These are phyloP conservation scores for Marasmius tenuissimus DNA, from an alignment of 1,284 basidiomycete genomes.

Conservation along the genomic window DNA sequence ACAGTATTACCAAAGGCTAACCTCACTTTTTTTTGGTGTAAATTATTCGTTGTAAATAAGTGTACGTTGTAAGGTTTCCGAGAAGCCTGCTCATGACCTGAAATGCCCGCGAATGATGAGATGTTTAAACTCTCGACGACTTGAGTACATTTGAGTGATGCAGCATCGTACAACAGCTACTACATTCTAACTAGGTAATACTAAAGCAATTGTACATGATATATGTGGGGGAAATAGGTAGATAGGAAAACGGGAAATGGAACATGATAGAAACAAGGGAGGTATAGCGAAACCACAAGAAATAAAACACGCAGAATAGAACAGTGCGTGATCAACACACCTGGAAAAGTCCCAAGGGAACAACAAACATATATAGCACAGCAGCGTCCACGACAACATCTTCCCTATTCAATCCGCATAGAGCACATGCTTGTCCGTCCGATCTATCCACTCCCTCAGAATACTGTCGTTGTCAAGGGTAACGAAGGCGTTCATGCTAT, in stretches of 20 bases:
- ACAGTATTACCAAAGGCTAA: neutral
- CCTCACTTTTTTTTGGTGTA: neutral
- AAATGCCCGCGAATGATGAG: too few relatives aligned
- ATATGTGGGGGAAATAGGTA: neutral
- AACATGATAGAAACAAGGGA: slow-evolving; percentile 6
- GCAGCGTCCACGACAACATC: neutral
- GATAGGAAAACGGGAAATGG: slow-evolving; percentile 1
- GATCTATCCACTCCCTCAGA: slow-evolving; percentile 79
- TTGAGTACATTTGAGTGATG: neutral
- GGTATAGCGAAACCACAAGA: slow-evolving; percentile 1
- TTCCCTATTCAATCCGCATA: slow-evolving; percentile 64
- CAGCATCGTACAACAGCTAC: slow-evolving; percentile 8
- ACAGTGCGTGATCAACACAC: neutral
- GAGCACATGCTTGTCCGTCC: slow-evolving; percentile 85
- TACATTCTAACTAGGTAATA: slow-evolving; percentile 5
- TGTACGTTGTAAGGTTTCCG: too few relatives aligned
- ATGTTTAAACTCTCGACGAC: too few relatives aligned
- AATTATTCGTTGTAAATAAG: too few relatives aligned
- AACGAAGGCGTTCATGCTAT: slow-evolving; percentile 65
- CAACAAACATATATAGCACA: neutral
- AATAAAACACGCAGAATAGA: slow-evolving; percentile 4
- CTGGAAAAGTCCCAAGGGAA: neutral
- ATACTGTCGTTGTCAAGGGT: slow-evolving; percentile 71
- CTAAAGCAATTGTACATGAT: slow-evolving; percentile 7
- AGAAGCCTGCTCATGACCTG: too few relatives aligned